Evolutionary conservation across 2,329 filamentous ascomycete species (phyloP).

Genomic region (Tetracladium maxilliforme): DNA sequence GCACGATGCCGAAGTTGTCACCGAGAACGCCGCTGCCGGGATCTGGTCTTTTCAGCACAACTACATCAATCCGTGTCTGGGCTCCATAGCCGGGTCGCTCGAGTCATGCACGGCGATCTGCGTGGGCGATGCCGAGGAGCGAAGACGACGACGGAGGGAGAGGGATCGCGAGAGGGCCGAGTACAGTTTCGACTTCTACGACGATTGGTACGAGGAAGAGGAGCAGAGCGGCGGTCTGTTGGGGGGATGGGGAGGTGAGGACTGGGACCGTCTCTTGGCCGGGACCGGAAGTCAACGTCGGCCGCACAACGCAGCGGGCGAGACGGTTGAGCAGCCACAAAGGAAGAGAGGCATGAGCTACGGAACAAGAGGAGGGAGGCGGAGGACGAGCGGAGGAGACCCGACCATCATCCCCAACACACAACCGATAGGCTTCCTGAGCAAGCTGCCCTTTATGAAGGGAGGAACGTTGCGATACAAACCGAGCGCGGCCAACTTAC

Average conservation of each 20-base stretch:
- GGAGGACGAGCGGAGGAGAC: conserved; percentile 38
- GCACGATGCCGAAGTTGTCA: conserved; percentile 79
- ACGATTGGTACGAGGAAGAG: conserved; percentile 74
- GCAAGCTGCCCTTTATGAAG: conserved; percentile 71
- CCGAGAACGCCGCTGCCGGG: conserved; percentile 79
- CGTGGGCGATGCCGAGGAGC: conserved; percentile 58
- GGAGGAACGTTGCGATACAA: conserved; percentile 75
- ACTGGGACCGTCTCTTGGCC: conserved; percentile 70
- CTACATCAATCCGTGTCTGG: conserved; percentile 73
- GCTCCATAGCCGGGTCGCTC: conserved; percentile 48
- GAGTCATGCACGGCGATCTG: conserved; percentile 61
- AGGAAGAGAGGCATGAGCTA: conserved; percentile 82
- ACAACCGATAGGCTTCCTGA: conserved; percentile 72
- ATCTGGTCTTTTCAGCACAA: conserved; percentile 81
- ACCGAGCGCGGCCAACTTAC: conserved; percentile 78
- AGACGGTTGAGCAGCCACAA: conserved; percentile 46
- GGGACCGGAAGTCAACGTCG: conserved; percentile 48
- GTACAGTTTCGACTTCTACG: conserved; percentile 90
- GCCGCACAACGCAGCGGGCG: conserved; percentile 16
- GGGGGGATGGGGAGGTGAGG: conserved; percentile 65
- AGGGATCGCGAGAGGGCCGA: conserved; percentile 54
- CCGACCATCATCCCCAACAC: conserved; percentile 84
- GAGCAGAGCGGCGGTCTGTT: conserved; percentile 41
- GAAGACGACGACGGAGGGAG: conserved; percentile 52
- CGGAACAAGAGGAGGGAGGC: conserved; percentile 47